Percentiles rank a stretch among this genome's conserved stretches.
Conservation (phyloP, 306 rosid genomes). For the Lupinus albus region DNA sequence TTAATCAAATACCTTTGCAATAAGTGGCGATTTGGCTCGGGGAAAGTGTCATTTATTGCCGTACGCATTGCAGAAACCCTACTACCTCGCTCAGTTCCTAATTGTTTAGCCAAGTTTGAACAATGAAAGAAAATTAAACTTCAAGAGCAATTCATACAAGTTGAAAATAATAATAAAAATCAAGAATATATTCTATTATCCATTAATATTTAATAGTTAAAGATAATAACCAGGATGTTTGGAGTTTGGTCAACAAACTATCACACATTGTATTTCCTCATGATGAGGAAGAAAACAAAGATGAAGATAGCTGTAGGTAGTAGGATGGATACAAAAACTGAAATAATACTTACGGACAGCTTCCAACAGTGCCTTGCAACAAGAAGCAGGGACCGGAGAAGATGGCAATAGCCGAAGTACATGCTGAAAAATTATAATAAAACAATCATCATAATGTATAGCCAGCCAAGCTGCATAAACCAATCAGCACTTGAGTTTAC, state of each 20-base stretch:
- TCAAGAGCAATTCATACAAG: constrained; percentile 27
- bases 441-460: constrained; percentile 27
- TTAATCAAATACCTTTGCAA: constrained; percentile 74
- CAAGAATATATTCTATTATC: not conserved
- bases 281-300: too few relatives aligned
- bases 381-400: constrained; percentile 98
- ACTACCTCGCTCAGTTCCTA: constrained; percentile 73
- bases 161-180: constrained; percentile 3
- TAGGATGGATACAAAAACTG: constrained; percentile 12
- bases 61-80: constrained; percentile 83
- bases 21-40: constrained; percentile 91
- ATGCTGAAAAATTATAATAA: constrained; percentile 56
- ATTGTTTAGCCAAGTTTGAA: constrained; percentile 41
- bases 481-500: constrained; percentile 28
- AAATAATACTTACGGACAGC: constrained; percentile 76
- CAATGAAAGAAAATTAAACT: constrained; percentile 29
- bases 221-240: not conserved
- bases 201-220: not conserved
- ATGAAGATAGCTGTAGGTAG: not conserved
- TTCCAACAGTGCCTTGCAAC: constrained; percentile 91
- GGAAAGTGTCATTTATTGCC: constrained; percentile 88
- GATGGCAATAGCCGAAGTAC: constrained; percentile 93
- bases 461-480: constrained; percentile 7
- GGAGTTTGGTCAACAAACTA: too few relatives aligned
- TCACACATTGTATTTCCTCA: too few relatives aligned